Conservation (phyloP, 441 rosid species). For the Bruguiera hainesii region DNA sequence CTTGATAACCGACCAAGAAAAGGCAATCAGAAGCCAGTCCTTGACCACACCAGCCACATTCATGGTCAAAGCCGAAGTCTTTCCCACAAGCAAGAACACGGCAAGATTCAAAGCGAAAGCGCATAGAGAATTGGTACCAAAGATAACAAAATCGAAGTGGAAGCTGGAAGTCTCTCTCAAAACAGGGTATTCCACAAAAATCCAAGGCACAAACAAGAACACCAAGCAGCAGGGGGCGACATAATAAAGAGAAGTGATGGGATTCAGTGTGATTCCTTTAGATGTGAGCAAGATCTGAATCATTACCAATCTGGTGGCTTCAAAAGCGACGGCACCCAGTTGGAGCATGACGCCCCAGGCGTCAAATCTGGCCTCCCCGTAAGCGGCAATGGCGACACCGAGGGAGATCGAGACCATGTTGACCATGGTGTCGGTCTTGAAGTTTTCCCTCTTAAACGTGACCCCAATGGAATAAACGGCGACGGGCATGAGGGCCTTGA, state of each 20-base stretch:
- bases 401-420: slow-evolving; percentile 93
- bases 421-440: slow-evolving; percentile 70
- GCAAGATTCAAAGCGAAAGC: slow-evolving; percentile 94
- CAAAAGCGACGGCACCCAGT: slow-evolving; percentile 87
- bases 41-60: slow-evolving; percentile 98
- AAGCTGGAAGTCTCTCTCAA: slow-evolving; percentile 72
- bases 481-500: slow-evolving; percentile 93
- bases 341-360: slow-evolving; percentile 83
- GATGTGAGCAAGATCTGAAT: slow-evolving; percentile 92
- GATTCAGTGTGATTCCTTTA: slow-evolving; percentile 78
- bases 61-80: slow-evolving; percentile 95
- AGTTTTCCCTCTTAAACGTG: slow-evolving; percentile 53
- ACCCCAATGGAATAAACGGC: slow-evolving; percentile 96
- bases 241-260: slow-evolving; percentile 78
- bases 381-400: slow-evolving; percentile 90
- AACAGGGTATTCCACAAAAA: slow-evolving; percentile 73
- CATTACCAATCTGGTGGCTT: slow-evolving; percentile 86
- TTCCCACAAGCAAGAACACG: slow-evolving; percentile 90
- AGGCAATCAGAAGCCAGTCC: slow-evolving; percentile 94
- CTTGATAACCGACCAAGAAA: slow-evolving; percentile 94
- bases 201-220: slow-evolving; percentile 82
- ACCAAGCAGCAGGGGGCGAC: slow-evolving; percentile 93
- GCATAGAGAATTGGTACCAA: slow-evolving; percentile 85
- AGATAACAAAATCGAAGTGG: slow-evolving; percentile 73
- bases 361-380: slow-evolving; percentile 87